Conservation (phyloP, 345 rosid species). For the Syzygium oleosum region DNA sequence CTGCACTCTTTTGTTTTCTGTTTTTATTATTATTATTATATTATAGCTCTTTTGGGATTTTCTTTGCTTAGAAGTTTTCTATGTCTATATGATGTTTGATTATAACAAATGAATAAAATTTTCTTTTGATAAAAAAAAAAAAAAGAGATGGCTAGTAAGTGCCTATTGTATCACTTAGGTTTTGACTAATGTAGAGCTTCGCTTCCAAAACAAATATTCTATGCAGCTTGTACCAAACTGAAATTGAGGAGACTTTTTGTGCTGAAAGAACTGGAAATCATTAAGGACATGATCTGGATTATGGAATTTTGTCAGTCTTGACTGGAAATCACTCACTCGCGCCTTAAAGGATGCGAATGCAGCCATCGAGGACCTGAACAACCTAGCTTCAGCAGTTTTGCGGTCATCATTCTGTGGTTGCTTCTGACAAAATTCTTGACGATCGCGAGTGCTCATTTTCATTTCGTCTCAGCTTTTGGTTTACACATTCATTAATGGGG, state of each 20-base stretch:
- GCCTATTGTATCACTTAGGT: background rate
- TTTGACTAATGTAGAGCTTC: background rate
- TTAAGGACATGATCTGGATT: background rate
- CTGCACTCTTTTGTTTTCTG: too few species aligned
- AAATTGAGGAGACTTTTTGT: background rate
- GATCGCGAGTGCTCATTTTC: constrained; percentile 30
- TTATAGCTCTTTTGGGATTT: too few species aligned
- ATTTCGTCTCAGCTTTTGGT: constrained; percentile 54
- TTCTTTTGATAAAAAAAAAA: too few species aligned
- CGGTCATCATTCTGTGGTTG: constrained; percentile 25
- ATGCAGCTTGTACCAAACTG: background rate
- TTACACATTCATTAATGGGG: constrained; percentile 38
- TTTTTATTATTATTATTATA: too few species aligned
- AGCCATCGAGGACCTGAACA: constrained; percentile 57
- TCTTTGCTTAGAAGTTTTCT: too few species aligned
- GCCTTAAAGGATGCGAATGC: constrained; percentile 55
- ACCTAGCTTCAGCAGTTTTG: constrained; percentile 28
- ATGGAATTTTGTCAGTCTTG: constrained; percentile 15
- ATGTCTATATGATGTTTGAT: too few species aligned
- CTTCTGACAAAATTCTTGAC: constrained; percentile 46
- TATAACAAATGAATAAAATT: too few species aligned
- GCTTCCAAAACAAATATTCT: background rate
- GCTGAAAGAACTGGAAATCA: too few species aligned
- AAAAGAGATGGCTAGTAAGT: constrained; percentile 45
- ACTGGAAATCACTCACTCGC: constrained; percentile 47